phyloP scores from a whole-genome alignment of 352 stramenopile genomes.

The Pythium vanterpoolii region DNA sequence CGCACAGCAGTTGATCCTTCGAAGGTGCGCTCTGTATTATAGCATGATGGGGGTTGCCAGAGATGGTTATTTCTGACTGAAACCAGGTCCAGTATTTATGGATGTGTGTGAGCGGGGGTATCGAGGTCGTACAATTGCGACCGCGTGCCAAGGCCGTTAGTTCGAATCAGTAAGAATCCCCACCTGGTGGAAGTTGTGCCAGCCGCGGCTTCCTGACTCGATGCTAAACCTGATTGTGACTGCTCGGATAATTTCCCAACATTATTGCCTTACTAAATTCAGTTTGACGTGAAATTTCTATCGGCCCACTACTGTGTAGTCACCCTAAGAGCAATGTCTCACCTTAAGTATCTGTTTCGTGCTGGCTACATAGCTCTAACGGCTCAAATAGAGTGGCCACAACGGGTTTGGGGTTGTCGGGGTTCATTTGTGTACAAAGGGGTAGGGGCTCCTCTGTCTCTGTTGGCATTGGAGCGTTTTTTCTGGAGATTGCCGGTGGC shows the following conservation, averaged over 20 bases:
- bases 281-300: conserved; percentile 4
- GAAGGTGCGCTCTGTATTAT: not conserved
- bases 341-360: not conserved
- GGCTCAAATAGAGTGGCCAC: conserved; percentile 5
- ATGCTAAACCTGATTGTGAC: not conserved
- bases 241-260: conserved; percentile 4
- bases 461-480: conserved; percentile 9
- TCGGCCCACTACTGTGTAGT: conserved; percentile 7
- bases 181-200: not conserved
- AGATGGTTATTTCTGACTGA: not conserved
- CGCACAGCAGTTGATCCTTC: not conserved
- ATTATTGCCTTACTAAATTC: conserved; percentile 14
- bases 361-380: conserved; percentile 15
- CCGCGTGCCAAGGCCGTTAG: not conserved
- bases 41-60: not conserved
- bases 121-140: not conserved
- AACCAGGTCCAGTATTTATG: not conserved
- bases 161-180: not conserved
- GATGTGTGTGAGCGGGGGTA: not conserved
- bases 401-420: not conserved
- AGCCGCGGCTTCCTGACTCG: not conserved
- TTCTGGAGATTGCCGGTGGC: conserved; percentile 18
- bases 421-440: not conserved
- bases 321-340: not conserved
- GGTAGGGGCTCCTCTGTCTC: conserved; percentile 2